Conservation (phyloP, 2,329 filamentous ascomycete species). For the Alternaria novae-zelandiae region DNA sequence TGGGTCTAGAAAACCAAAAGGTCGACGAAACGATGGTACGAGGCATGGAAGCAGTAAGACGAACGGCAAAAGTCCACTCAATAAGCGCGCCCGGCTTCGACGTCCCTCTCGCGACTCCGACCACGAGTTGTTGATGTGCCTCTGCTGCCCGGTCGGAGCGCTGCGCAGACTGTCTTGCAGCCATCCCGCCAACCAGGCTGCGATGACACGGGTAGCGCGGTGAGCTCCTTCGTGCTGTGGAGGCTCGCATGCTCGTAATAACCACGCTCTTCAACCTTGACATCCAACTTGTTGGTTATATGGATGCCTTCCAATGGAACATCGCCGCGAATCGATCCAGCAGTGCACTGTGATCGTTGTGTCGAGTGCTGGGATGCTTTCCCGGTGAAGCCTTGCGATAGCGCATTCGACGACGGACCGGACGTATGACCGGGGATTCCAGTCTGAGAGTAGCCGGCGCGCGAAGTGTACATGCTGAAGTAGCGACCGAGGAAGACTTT, state of each 20-base stretch:
- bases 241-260: slow-evolving; percentile 25
- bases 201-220: slow-evolving; percentile 16
- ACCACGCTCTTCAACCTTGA: slow-evolving; percentile 29
- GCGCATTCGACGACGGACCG: background rate
- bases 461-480: slow-evolving; percentile 30
- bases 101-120: slow-evolving; percentile 4
- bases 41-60: fast-evolving
- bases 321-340: slow-evolving; percentile 6
- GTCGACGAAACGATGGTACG: background rate
- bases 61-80: background rate
- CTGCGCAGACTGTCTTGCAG: slow-evolving; percentile 24
- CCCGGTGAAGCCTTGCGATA: background rate
- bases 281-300: slow-evolving; percentile 26
- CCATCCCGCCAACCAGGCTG: slow-evolving; percentile 13
- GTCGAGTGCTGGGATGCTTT: background rate
- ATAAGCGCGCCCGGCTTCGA: slow-evolving; percentile 3
- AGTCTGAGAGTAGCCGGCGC: slow-evolving; percentile 13
- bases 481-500: slow-evolving; percentile 54
- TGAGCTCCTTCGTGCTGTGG: slow-evolving; percentile 26
- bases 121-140: slow-evolving; percentile 1
- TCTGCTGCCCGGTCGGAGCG: slow-evolving; percentile 16
- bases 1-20: background rate
- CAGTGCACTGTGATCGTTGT: background rate
- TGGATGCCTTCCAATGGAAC: slow-evolving; percentile 31
- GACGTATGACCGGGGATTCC: slow-evolving; percentile 7